These are phyloP conservation scores for Cladosporium sp. DNA, from an alignment of 2,329 filamentous ascomycete genomes.

Conservation along the genomic window DNA sequence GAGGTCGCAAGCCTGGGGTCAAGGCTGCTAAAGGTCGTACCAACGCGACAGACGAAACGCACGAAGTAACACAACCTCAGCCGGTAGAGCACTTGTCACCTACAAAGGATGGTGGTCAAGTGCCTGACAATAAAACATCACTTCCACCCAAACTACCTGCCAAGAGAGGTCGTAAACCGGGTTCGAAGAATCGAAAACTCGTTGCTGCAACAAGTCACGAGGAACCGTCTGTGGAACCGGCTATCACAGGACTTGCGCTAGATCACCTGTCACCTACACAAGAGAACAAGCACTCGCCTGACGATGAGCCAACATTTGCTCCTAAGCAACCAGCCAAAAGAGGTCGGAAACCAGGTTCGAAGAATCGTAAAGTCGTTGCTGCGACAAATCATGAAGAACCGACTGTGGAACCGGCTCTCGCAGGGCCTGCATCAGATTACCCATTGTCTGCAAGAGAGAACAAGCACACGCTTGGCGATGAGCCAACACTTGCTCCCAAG, in stretches of 20 bases:
- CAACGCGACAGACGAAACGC: not conserved
- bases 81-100: not conserved
- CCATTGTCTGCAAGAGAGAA: not conserved
- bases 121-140: not conserved
- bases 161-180: constrained; percentile 8
- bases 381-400: not conserved
- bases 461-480: not conserved
- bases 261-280: not conserved
- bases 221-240: no score
- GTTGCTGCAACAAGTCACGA: no score
- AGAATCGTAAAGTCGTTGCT: not conserved
- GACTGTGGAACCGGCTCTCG: not conserved
- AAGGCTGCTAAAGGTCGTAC: not conserved
- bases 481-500: not conserved
- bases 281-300: not conserved
- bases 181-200: not conserved
- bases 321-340: not conserved
- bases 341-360: not conserved
- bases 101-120: not conserved
- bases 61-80: not conserved
- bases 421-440: not conserved
- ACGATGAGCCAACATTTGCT: not conserved
- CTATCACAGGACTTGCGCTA: no score
- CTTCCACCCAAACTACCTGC: not conserved
- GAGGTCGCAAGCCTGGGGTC: not conserved